These are phyloP conservation scores for Coniella lustricola DNA, from an alignment of 2,329 filamentous ascomycete species.

Conservation along the genomic window DNA sequence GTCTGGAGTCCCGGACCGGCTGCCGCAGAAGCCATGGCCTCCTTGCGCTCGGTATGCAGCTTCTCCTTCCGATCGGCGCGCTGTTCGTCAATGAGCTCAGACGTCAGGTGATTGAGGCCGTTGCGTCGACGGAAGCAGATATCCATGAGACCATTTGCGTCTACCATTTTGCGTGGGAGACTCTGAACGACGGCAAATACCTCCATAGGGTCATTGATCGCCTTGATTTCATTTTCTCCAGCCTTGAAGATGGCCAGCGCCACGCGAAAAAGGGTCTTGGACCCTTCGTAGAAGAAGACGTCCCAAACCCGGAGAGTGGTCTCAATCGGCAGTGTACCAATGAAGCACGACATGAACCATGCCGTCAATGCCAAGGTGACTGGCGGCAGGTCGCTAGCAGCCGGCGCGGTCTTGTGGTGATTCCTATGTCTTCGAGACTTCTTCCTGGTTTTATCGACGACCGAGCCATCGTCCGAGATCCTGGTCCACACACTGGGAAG, in stretches of 20 bases:
- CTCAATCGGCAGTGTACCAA: slow-evolving; percentile 86
- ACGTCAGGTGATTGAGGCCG: slow-evolving; percentile 73
- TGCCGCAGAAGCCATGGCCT: slow-evolving; percentile 16
- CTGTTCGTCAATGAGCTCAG: slow-evolving; percentile 72
- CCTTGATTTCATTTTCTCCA: slow-evolving; percentile 72
- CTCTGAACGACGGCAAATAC: slow-evolving; percentile 92
- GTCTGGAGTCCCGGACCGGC: slow-evolving; percentile 12
- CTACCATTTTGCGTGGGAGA: slow-evolving; percentile 71
- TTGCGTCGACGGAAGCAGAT: slow-evolving; percentile 74
- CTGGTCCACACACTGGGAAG: slow-evolving; percentile 82
- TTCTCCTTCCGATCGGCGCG: slow-evolving; percentile 58
- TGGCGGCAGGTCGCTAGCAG: slow-evolving; percentile 55
- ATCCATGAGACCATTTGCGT: slow-evolving; percentile 77
- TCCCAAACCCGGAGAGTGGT: slow-evolving; percentile 92
- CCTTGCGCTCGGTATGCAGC: slow-evolving; percentile 39
- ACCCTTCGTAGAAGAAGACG: slow-evolving; percentile 90
- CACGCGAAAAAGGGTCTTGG: slow-evolving; percentile 87
- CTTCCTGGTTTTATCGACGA: slow-evolving; percentile 13
- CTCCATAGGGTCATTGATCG: slow-evolving; percentile 81
- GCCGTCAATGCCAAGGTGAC: slow-evolving; percentile 89
- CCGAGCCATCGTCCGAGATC: slow-evolving; percentile 43
- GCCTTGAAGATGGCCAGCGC: slow-evolving; percentile 87
- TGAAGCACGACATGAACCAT: slow-evolving; percentile 98
- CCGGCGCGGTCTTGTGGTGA: neutral
- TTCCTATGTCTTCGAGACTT: slow-evolving; percentile 5